Conservation (phyloP, 106 monocot species). For the Dioscorea zingiberensis region DNA sequence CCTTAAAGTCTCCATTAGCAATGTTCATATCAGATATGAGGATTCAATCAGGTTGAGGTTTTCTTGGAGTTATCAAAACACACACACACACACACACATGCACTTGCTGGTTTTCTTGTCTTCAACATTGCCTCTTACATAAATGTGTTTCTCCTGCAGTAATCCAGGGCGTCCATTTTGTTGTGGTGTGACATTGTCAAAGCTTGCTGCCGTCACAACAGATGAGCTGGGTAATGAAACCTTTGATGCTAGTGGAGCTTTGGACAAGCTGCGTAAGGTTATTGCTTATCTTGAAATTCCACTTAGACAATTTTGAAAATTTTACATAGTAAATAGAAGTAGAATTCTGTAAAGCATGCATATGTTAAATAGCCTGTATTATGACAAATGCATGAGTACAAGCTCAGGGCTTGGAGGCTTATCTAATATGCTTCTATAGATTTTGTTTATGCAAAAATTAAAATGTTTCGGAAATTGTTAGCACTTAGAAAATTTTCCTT, state of each 20-base stretch:
- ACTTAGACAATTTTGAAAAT: too few species aligned
- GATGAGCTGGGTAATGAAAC: constrained; percentile 96
- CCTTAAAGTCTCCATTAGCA: constrained; percentile 91
- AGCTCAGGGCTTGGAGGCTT: too few species aligned
- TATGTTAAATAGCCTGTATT: too few species aligned
- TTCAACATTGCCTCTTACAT: background rate
- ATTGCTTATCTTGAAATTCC: constrained; percentile 1
- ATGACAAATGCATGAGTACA: too few species aligned
- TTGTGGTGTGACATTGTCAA: constrained; percentile 82
- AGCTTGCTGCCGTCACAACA: constrained; percentile 92
- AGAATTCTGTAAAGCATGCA: too few species aligned
- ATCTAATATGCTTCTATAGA: too few species aligned
- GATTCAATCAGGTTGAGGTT: constrained; percentile 69
- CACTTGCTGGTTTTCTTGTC: background rate
- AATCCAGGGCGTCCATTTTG: constrained; percentile 95
- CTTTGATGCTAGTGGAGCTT: constrained; percentile 94
- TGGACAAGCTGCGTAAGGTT: constrained; percentile 93
- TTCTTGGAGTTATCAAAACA: background rate
- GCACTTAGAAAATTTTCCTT: too few species aligned
- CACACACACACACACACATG: background rate
- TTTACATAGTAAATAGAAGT: too few species aligned
- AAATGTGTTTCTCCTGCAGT: constrained; percentile 21
- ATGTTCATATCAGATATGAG: constrained; percentile 98
- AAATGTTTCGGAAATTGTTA: too few species aligned
- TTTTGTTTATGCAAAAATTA: too few species aligned